phyloP scores from a whole-genome alignment of 345 rosid species.

The Limnanthes douglasii region DNA sequence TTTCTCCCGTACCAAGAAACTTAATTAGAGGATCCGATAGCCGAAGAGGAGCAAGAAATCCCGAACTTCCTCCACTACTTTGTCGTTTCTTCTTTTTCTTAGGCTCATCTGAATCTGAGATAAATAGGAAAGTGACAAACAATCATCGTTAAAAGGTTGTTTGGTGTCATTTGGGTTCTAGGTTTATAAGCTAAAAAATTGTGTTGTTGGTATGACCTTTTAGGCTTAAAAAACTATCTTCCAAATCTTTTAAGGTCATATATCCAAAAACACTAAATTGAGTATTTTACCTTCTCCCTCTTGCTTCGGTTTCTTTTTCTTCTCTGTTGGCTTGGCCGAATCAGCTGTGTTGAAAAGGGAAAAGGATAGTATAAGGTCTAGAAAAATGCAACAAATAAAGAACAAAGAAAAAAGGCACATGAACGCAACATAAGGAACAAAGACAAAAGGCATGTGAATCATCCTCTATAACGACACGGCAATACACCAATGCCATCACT shows the following conservation, averaged over 20 bases:
- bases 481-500: not conserved
- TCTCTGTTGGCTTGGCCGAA: conserved; percentile 12
- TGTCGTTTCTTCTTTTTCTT: not conserved
- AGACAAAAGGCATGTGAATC: no score
- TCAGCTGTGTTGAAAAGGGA: conserved; percentile 8
- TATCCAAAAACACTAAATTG: no score
- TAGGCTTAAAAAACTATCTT: no score
- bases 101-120: conserved; percentile 1
- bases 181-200: no score
- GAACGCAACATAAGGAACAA: no score
- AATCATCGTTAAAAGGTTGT: conserved; percentile 2
- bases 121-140: not conserved
- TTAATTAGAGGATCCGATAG: conserved; percentile 29
- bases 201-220: no score
- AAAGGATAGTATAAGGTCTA: not conserved
- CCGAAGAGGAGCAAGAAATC: conserved; percentile 41
- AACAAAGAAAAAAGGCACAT: not conserved
- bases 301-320: conserved; percentile 20
- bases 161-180: no score
- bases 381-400: not conserved
- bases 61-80: conserved; percentile 16
- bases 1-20: conserved; percentile 40
- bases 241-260: no score
- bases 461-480: no score
- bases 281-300: conserved; percentile 21